These are phyloP conservation scores for Tremella fuciformis DNA, from an alignment of 768 basidiomycete genomes.

Conservation along the genomic window DNA sequence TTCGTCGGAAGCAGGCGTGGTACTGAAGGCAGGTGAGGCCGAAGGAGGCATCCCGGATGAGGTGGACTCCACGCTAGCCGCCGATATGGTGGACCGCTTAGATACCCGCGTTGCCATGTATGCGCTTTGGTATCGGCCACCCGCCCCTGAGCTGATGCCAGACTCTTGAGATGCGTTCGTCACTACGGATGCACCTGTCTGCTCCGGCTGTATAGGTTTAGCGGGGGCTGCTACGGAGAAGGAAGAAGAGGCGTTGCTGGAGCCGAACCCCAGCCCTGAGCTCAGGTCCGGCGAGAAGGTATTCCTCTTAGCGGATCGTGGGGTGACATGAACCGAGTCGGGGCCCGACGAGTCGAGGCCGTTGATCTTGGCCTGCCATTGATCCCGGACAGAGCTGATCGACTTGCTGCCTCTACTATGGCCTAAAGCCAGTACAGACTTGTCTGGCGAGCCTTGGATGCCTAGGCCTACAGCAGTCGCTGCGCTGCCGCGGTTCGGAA, in stretches of 20 bases:
- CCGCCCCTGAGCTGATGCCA: background rate
- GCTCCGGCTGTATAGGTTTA: conserved; percentile 19
- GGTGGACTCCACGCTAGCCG: background rate
- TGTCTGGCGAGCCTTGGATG: background rate
- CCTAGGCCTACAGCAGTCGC: background rate
- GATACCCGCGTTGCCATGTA: conserved; percentile 17
- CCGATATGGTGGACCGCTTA: background rate
- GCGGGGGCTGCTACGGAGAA: too few relatives aligned
- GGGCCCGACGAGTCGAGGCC: conserved; percentile 5
- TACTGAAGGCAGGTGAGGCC: background rate
- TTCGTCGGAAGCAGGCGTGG: background rate
- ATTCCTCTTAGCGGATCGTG: conserved; percentile 10
- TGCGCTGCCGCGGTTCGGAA: conserved; percentile 8
- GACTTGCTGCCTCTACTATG: conserved; percentile 14
- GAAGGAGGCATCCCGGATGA: background rate
- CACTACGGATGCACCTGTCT: conserved; percentile 21
- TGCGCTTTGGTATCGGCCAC: conserved; percentile 14
- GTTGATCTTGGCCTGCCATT: conserved; percentile 43
- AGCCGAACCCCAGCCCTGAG: conserved; percentile 1
- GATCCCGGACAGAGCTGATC: conserved; percentile 37
- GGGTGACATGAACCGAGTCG: conserved; percentile 6
- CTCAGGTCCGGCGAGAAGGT: conserved; percentile 22
- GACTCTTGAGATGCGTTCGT: conserved; percentile 9
- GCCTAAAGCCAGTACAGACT: background rate
- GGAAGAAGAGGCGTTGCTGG: background rate